Conservation (phyloP, 2,329 filamentous ascomycete genomes). For the Sporothrix sp. region DNA sequence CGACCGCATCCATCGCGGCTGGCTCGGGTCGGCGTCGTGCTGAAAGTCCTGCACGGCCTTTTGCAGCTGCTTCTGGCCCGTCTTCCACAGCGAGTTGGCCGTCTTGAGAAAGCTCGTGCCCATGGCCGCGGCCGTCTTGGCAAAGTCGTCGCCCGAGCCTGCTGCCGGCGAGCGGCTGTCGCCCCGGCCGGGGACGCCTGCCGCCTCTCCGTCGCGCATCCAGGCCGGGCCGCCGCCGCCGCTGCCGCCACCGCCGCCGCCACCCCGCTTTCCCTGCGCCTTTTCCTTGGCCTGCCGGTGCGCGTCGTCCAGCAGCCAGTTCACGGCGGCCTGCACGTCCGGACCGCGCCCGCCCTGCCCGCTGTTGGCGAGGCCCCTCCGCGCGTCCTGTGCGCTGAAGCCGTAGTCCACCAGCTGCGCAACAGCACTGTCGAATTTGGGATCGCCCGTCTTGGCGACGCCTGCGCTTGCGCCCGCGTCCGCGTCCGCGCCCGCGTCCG, state of each 20-base stretch:
- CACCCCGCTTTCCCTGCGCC: slow-evolving; percentile 32
- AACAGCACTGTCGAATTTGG: slow-evolving; percentile 68
- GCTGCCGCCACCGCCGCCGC: slow-evolving; percentile 7
- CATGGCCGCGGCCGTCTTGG: slow-evolving; percentile 72
- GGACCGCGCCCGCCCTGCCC: slow-evolving; percentile 65
- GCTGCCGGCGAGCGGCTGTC: slow-evolving; percentile 46
- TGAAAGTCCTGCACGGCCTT: slow-evolving; percentile 85
- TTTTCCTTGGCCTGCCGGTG: slow-evolving; percentile 75
- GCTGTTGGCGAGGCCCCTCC: slow-evolving; percentile 68
- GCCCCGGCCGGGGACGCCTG: slow-evolving; percentile 24
- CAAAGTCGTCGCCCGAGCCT: slow-evolving; percentile 58
- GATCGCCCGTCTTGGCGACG: slow-evolving; percentile 31
- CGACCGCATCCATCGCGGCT: slow-evolving; percentile 94
- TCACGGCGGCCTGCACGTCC: slow-evolving; percentile 78
- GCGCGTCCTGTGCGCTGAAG: slow-evolving; percentile 77
- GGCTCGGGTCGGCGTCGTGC: slow-evolving; percentile 51
- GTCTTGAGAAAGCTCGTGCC: slow-evolving; percentile 83
- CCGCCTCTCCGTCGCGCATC: neutral
- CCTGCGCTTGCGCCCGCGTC: neutral
- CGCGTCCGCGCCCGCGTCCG: slow-evolving; percentile 27
- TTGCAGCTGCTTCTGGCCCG: slow-evolving; percentile 82
- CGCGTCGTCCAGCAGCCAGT: slow-evolving; percentile 84
- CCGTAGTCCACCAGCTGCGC: slow-evolving; percentile 92
- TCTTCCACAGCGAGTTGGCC: slow-evolving; percentile 91
- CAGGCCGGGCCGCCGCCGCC: too few relatives aligned